These are phyloP conservation scores for Phytophthora tubulina DNA, from an alignment of 352 stramenopile species.

Conservation along the genomic window DNA sequence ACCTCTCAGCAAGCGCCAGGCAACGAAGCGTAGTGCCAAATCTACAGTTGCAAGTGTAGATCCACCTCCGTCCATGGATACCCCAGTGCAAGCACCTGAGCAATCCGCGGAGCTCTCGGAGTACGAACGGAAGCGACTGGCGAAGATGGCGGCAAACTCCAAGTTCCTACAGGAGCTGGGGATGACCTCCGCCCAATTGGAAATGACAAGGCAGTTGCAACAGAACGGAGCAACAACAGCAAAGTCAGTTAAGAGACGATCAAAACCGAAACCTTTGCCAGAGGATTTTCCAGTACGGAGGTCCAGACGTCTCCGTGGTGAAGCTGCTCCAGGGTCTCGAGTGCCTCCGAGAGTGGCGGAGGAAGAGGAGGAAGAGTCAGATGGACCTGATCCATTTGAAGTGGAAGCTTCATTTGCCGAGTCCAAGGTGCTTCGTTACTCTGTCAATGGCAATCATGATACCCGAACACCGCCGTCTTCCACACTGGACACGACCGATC, in stretches of 20 bases:
- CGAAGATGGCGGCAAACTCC: slow-evolving; percentile 54
- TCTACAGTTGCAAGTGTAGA: neutral
- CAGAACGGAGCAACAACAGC: neutral
- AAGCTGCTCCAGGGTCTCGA: slow-evolving; percentile 15
- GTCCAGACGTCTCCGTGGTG: slow-evolving; percentile 48
- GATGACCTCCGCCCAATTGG: slow-evolving; percentile 41
- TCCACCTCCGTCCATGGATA: neutral
- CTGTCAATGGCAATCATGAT: slow-evolving; percentile 20
- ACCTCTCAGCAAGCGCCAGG: slow-evolving; percentile 13
- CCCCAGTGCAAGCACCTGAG: neutral
- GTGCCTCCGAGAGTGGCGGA: neutral
- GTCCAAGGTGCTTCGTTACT: slow-evolving; percentile 47
- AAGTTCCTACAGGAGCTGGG: slow-evolving; percentile 57
- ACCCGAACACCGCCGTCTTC: slow-evolving; percentile 1
- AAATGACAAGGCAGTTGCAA: slow-evolving; percentile 29
- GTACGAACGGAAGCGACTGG: slow-evolving; percentile 56
- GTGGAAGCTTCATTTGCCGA: slow-evolving; percentile 43
- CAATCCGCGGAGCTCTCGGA: slow-evolving; percentile 35
- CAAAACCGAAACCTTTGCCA: slow-evolving; percentile 15
- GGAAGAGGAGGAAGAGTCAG: slow-evolving; percentile 1
- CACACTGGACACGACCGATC: neutral
- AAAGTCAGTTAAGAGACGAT: neutral
- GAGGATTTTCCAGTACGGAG: slow-evolving; percentile 34
- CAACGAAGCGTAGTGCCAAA: neutral
- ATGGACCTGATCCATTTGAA: slow-evolving; percentile 20